Conservation (phyloP, 2,329 filamentous ascomycete genomes). For the Sphaceloma murrayae region DNA sequence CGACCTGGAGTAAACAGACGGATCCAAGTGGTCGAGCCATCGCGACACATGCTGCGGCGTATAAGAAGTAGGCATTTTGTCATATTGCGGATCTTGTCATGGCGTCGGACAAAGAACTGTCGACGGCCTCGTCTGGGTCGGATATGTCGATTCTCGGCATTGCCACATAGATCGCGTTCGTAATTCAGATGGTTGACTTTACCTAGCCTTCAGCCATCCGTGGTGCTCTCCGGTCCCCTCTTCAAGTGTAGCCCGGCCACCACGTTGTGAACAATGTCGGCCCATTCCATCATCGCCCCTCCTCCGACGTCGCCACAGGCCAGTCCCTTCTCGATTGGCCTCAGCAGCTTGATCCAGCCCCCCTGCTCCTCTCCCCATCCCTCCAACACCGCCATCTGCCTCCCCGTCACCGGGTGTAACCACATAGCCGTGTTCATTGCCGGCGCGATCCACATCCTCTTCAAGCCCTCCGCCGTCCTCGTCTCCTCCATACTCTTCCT, state of each 20-base stretch:
- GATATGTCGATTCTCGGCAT: too few species aligned
- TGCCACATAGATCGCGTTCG: too few species aligned
- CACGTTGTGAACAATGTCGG: slow-evolving; percentile 58
- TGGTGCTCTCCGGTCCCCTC: too few species aligned
- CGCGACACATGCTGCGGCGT: slow-evolving; percentile 28
- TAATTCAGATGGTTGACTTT: too few species aligned
- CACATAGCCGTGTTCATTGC: slow-evolving; percentile 92
- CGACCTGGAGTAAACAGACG: slow-evolving; percentile 92
- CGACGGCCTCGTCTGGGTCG: too few species aligned
- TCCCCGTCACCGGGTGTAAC: slow-evolving; percentile 68
- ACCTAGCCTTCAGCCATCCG: too few species aligned
- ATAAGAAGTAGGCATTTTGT: slow-evolving; percentile 23
- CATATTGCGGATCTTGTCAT: too few species aligned
- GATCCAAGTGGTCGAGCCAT: slow-evolving; percentile 74
- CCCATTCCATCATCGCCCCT: slow-evolving; percentile 78
- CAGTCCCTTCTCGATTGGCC: slow-evolving; percentile 64
- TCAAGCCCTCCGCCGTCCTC: slow-evolving; percentile 35
- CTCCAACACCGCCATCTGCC: slow-evolving; percentile 59
- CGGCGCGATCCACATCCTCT: slow-evolving; percentile 64
- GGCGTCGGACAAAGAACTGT: too few species aligned
- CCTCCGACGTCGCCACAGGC: slow-evolving; percentile 78
- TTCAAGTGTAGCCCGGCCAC: slow-evolving; percentile 35
- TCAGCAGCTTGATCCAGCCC: slow-evolving; percentile 58
- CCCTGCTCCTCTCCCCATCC: slow-evolving; percentile 56
- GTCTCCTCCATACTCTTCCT: slow-evolving; percentile 21